These are phyloP conservation scores for Metarhizium rileyi DNA, from an alignment of 2,329 filamentous ascomycete genomes.

Conservation along the genomic window DNA sequence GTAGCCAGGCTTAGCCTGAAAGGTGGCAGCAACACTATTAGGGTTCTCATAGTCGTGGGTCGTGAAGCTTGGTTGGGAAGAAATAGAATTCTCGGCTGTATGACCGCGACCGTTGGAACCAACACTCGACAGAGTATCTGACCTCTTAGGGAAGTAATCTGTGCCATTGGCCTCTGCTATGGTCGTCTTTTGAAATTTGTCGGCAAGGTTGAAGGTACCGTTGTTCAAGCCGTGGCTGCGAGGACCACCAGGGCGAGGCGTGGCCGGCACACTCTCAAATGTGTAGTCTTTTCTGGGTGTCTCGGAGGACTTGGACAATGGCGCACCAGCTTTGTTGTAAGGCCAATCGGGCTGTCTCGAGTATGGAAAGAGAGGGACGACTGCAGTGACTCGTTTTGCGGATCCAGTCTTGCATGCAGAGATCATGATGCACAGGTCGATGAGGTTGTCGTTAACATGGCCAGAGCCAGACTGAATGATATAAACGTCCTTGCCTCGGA, in stretches of 20 bases:
- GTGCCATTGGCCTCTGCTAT: conserved; percentile 30
- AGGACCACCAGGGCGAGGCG: conserved; percentile 64
- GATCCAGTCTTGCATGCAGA: conserved; percentile 96
- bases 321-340: conserved; percentile 91
- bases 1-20: conserved; percentile 82
- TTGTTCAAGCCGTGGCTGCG: conserved; percentile 55
- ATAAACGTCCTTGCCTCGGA: conserved; percentile 97
- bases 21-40: conserved; percentile 39
- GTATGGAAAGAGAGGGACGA: conserved; percentile 93
- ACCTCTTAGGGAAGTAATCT: conserved; percentile 25
- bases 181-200: conserved; percentile 60
- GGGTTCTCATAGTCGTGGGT: conserved; percentile 57
- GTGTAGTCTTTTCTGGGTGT: conserved; percentile 57
- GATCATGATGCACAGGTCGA: conserved; percentile 96
- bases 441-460: conserved; percentile 89
- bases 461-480: conserved; percentile 92
- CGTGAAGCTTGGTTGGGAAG: conserved; percentile 42
- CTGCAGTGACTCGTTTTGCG: conserved; percentile 83
- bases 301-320: conserved; percentile 60
- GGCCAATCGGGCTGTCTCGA: conserved; percentile 92
- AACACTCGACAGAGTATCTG: conserved; percentile 25
- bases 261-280: conserved; percentile 86
- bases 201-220: conserved; percentile 60
- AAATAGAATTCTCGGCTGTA: conserved; percentile 27
- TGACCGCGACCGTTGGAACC: conserved; percentile 26